Evolutionary conservation across 2,329 filamentous ascomycete genomes (phyloP).

Genomic region (Mycocentrospora acerina): DNA sequence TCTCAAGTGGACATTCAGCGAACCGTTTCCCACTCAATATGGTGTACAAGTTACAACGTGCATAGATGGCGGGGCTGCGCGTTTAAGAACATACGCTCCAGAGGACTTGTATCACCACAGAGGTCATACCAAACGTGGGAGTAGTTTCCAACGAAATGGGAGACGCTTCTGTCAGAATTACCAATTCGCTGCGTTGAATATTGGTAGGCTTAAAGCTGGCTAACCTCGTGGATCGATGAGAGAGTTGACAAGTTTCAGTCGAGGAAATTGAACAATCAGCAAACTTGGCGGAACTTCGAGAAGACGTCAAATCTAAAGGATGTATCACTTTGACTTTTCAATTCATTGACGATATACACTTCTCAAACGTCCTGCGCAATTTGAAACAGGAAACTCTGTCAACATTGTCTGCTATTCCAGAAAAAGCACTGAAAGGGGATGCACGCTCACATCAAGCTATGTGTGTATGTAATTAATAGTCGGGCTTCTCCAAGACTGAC

Average conservation of each 20-base stretch:
- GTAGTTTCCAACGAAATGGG: background rate
- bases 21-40: constrained; percentile 1
- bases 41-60: background rate
- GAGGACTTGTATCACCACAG: background rate
- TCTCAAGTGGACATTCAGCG: constrained; percentile 1
- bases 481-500: background rate
- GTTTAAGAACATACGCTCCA: background rate
- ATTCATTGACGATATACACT: constrained; percentile 3
- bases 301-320: constrained; percentile 2
- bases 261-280: background rate
- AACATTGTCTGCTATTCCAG: constrained; percentile 2
- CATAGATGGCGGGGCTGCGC: background rate
- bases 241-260: background rate
- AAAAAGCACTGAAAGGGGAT: constrained; percentile 13
- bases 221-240: background rate
- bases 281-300: background rate
- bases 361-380: background rate
- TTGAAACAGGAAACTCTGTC: background rate
- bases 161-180: constrained; percentile 3
- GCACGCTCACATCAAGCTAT: constrained; percentile 10
- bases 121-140: background rate
- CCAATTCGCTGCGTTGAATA: constrained; percentile 8
- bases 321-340: constrained; percentile 1
- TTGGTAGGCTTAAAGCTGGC: constrained; percentile 1
- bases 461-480: constrained; percentile 1